Conservation (phyloP, 2,329 filamentous ascomycete genomes). For the Cladosporium sp. region DNA sequence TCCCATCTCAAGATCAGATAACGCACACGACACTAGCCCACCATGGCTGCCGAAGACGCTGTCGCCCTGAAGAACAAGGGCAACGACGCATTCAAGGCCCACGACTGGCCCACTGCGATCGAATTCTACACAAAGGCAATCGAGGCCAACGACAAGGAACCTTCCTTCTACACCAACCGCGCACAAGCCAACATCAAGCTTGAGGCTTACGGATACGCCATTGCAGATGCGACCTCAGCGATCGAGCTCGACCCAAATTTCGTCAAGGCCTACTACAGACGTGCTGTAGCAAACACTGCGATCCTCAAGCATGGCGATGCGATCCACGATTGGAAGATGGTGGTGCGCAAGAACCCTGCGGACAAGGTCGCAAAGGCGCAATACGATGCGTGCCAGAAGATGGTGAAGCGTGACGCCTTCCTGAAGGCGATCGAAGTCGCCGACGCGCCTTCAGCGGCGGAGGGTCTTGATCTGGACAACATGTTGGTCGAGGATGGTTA, state of each 20-base stretch:
- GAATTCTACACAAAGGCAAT: conserved; percentile 88
- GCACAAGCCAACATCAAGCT: conserved; percentile 96
- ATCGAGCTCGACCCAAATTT: conserved; percentile 86
- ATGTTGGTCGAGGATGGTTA: conserved; percentile 82
- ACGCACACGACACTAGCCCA: conserved; percentile 22
- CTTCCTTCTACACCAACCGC: conserved; percentile 90
- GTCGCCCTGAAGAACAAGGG: conserved; percentile 87
- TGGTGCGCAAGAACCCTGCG: conserved; percentile 79
- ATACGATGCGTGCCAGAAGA: conserved; percentile 89
- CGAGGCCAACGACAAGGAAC: conserved; percentile 75
- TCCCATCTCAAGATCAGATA: background rate
- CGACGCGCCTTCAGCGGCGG: conserved; percentile 88
- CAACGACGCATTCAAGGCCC: conserved; percentile 85
- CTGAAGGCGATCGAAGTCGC: conserved; percentile 91
- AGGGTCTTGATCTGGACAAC: conserved; percentile 82
- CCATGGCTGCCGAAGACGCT: conserved; percentile 56
- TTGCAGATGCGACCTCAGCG: conserved; percentile 86
- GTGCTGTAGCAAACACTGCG: conserved; percentile 86
- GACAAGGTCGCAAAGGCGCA: conserved; percentile 92
- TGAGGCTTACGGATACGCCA: conserved; percentile 90
- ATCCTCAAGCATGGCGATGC: conserved; percentile 88
- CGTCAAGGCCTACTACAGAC: conserved; percentile 93
- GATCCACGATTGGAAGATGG: conserved; percentile 86
- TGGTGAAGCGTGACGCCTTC: conserved; percentile 89
- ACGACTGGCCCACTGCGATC: conserved; percentile 82